A percentile compares a stretch with the other conserved stretches of the same genome.
Evolutionary conservation across 495 filamentous ascomycete genomes (phyloP).

Genomic region (Ascobolus immersus): DNA sequence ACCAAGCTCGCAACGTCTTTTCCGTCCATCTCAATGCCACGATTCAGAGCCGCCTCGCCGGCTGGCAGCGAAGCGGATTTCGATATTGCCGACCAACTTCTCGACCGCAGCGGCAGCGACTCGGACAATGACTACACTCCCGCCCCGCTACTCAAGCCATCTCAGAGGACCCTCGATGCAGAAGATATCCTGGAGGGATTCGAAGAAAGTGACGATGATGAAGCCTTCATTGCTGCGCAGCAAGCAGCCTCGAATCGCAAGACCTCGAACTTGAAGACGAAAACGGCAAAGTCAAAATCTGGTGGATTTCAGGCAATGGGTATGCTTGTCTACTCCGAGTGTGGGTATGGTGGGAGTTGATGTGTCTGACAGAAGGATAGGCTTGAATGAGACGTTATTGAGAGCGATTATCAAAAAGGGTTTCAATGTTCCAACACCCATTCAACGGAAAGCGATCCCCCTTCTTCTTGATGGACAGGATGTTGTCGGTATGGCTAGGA

Average conservation of each 20-base stretch:
- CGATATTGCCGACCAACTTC: constrained; percentile 65
- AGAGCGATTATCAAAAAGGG: constrained; percentile 81
- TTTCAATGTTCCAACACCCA: constrained; percentile 84
- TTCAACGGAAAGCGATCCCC: constrained; percentile 89
- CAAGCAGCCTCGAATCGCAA: constrained; percentile 76
- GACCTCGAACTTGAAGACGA: constrained; percentile 50
- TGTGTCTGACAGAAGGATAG: constrained; percentile 14
- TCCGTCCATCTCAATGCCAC: no score
- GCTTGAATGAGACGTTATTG: constrained; percentile 51
- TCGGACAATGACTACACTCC: constrained; percentile 4
- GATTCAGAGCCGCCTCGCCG: constrained; percentile 51
- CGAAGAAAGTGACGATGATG: constrained; percentile 45
- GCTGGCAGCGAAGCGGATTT: constrained; percentile 69
- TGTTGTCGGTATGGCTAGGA: constrained; percentile 92
- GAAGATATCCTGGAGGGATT: background rate
- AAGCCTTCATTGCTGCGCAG: constrained; percentile 61
- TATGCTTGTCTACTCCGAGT: constrained; percentile 9
- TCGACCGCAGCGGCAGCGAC: constrained; percentile 23
- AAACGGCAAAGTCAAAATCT: constrained; percentile 72
- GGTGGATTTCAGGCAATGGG: constrained; percentile 87
- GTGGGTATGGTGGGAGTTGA: background rate
- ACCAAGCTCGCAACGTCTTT: no score
- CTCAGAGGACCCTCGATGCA: background rate
- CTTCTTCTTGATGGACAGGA: constrained; percentile 68
- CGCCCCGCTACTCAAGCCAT: constrained; percentile 14